Evolutionary conservation across 2,329 filamentous ascomycete species (phyloP).

Genomic region (Elsinoe batatas): DNA sequence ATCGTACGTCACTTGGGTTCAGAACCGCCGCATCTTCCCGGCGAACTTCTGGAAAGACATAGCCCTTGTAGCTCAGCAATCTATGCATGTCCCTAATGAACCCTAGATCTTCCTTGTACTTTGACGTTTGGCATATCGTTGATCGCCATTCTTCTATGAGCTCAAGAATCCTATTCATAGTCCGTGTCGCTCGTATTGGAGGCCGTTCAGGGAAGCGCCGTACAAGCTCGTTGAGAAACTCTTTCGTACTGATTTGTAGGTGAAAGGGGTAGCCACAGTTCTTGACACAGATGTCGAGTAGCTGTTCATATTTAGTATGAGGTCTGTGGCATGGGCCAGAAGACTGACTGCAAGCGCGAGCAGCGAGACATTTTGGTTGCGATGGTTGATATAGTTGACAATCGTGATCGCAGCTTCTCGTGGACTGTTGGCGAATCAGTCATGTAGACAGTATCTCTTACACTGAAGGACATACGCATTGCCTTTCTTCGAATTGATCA

Average conservation of each 20-base stretch:
- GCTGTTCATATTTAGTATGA: conserved; percentile 30
- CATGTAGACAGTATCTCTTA: neutral
- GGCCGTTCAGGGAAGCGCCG: conserved; percentile 90
- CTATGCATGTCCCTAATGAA: conserved; percentile 98
- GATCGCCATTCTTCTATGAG: conserved; percentile 96
- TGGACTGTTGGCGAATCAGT: conserved; percentile 44
- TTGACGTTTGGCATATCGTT: conserved; percentile 95
- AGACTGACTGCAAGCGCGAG: conserved; percentile 61
- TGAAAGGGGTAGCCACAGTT: conserved; percentile 99
- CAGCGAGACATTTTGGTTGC: conserved; percentile 89
- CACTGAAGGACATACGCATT: conserved; percentile 49
- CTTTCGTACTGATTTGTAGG: conserved; percentile 95
- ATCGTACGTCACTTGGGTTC: conserved; percentile 86
- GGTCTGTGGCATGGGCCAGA: neutral
- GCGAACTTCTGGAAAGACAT: conserved; percentile 85
- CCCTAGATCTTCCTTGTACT: conserved; percentile 93
- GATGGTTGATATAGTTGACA: conserved; percentile 89
- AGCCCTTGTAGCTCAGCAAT: conserved; percentile 90
- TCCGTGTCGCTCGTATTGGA: conserved; percentile 71
- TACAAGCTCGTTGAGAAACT: conserved; percentile 97
- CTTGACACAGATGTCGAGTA: conserved; percentile 98
- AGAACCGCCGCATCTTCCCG: conserved; percentile 91
- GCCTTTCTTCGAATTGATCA: conserved; percentile 97
- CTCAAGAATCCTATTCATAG: conserved; percentile 88
- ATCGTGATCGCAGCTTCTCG: conserved; percentile 91